Evolutionary conservation across 768 basidiomycete species (phyloP).

Genomic region (Suillus clintonianus): DNA sequence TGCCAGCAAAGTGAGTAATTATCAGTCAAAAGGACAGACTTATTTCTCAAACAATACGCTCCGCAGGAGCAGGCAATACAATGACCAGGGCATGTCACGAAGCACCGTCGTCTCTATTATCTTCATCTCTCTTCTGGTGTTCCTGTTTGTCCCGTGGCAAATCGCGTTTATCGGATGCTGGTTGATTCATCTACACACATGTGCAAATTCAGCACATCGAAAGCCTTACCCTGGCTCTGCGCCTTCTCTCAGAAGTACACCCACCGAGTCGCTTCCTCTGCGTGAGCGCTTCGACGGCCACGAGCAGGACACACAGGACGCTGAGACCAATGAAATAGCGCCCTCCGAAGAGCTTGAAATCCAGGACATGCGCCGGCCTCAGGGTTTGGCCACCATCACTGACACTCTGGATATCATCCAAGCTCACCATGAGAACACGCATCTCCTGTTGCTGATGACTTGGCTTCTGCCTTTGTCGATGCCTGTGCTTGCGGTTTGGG

Average conservation of each 20-base stretch:
- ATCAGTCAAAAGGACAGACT: not conserved
- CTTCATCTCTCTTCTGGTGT: slow-evolving; percentile 64
- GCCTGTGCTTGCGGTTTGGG: slow-evolving; percentile 87
- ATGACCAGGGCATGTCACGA: slow-evolving; percentile 41
- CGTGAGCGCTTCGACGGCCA: not conserved
- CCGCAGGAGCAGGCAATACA: slow-evolving; percentile 21
- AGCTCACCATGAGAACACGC: slow-evolving; percentile 53
- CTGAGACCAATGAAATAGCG: slow-evolving; percentile 14
- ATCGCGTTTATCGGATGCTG: slow-evolving; percentile 86
- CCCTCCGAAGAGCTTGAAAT: slow-evolving; percentile 4
- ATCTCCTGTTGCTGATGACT: slow-evolving; percentile 75
- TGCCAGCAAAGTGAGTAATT: slow-evolving; percentile 16
- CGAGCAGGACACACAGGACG: not conserved
- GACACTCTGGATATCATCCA: not conserved
- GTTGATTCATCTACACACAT: slow-evolving; percentile 74
- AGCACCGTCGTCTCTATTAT: slow-evolving; percentile 59
- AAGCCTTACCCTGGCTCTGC: slow-evolving; percentile 21
- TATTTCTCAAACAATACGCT: not conserved
- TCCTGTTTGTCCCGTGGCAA: slow-evolving; percentile 86
- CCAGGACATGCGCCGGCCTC: not conserved
- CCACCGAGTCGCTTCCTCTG: slow-evolving; percentile 25
- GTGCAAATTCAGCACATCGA: slow-evolving; percentile 36
- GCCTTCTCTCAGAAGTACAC: slow-evolving; percentile 27
- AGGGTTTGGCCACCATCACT: not conserved
- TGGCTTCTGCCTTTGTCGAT: slow-evolving; percentile 78